Evolutionary conservation across 495 filamentous ascomycete genomes (phyloP).

Genomic region (Penicillium turbatum): DNA sequence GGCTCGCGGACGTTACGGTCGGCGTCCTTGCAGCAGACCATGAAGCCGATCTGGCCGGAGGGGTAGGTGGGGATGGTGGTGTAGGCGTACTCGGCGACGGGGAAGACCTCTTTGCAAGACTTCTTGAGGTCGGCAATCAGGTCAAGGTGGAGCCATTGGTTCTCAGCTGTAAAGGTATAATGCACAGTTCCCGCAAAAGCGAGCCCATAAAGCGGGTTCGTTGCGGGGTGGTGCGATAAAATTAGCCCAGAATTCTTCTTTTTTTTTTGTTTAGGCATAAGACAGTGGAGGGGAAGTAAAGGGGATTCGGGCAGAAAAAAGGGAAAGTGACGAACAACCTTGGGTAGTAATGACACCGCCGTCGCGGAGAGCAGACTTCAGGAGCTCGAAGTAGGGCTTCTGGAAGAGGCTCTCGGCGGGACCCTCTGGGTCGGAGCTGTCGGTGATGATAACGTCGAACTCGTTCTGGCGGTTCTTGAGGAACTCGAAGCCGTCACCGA

Average conservation of each 20-base stretch:
- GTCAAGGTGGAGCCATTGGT: slow-evolving; percentile 95
- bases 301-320: slow-evolving; percentile 30
- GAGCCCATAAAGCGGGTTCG: slow-evolving; percentile 35
- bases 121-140: slow-evolving; percentile 91
- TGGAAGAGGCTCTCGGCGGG: slow-evolving; percentile 95
- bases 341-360: slow-evolving; percentile 99
- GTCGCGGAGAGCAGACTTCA: slow-evolving; percentile 80
- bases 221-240: slow-evolving; percentile 27
- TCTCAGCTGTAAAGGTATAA: slow-evolving; percentile 66
- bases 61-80: slow-evolving; percentile 99
- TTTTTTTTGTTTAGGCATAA: background rate
- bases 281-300: slow-evolving; percentile 1
- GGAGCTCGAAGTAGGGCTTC: slow-evolving; percentile 96
- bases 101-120: slow-evolving; percentile 95
- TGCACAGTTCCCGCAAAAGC: slow-evolving; percentile 33
- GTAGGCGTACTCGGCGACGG: slow-evolving; percentile 95
- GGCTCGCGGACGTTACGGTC: slow-evolving; percentile 78
- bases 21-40: slow-evolving; percentile 97
- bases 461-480: slow-evolving; percentile 85
- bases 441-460: slow-evolving; percentile 99
- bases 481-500: slow-evolving; percentile 98
- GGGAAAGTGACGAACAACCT: slow-evolving; percentile 92
- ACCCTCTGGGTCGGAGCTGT: slow-evolving; percentile 95
- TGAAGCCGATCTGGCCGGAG: slow-evolving; percentile 98
- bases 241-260: slow-evolving; percentile 27